Percentiles rank a stretch among this genome's conserved stretches.
These are phyloP conservation scores for Scutellaria barbata DNA, from an alignment of 257 asterid species.

Conservation along the genomic window DNA sequence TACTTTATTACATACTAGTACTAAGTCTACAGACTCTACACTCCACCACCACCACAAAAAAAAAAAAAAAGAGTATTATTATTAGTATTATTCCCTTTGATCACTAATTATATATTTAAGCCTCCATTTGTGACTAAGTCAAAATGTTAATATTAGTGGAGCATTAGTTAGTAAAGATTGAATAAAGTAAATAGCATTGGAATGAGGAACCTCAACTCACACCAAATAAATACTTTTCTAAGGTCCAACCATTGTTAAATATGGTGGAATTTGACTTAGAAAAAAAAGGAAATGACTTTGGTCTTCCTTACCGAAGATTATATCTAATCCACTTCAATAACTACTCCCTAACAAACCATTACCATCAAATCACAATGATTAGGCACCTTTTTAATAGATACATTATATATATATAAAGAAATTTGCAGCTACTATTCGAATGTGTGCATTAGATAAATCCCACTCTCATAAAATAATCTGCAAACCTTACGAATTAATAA, in stretches of 20 bases:
- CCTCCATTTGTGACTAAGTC: conserved; percentile 42
- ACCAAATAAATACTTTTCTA: conserved; percentile 23
- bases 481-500: too few relatives aligned
- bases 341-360: conserved; percentile 35
- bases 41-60: conserved; percentile 1
- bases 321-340: conserved; percentile 37
- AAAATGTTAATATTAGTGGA: conserved; percentile 37
- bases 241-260: conserved; percentile 23
- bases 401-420: too few relatives aligned
- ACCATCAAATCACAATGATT: conserved; percentile 36
- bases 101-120: conserved; percentile 28
- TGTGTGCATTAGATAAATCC: too few relatives aligned
- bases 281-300: conserved; percentile 28
- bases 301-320: conserved; percentile 30
- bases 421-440: too few relatives aligned
- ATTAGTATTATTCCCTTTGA: conserved; percentile 8
- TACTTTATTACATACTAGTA: too few relatives aligned
- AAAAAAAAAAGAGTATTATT: background rate
- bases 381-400: background rate
- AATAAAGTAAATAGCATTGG: conserved; percentile 35
- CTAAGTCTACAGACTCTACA: too few relatives aligned
- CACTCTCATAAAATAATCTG: too few relatives aligned
- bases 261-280: conserved; percentile 33
- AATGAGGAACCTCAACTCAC: conserved; percentile 41
- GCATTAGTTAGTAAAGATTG: conserved; percentile 24